phyloP scores from a whole-genome alignment of 1,139 yeast genomes.

The Hyphopichia fennica region DNA sequence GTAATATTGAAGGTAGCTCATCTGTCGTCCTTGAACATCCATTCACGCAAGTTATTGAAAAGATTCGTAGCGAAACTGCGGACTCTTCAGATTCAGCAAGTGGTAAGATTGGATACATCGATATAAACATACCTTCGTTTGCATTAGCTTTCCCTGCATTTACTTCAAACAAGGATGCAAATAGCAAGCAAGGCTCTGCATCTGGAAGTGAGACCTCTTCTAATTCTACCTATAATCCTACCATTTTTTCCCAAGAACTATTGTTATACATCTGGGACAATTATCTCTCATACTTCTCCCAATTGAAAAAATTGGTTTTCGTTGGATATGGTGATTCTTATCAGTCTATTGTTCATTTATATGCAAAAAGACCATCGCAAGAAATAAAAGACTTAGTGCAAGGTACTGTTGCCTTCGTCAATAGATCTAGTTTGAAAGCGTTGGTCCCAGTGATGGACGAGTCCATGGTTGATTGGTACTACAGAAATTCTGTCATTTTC shows the following conservation, averaged over 20 bases:
- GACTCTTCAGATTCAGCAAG: slow-evolving; percentile 47
- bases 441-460: slow-evolving; percentile 88
- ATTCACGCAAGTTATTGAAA: slow-evolving; percentile 35
- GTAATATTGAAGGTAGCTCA: slow-evolving; percentile 70
- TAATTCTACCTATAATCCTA: slow-evolving; percentile 51
- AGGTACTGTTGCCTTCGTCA: slow-evolving; percentile 73
- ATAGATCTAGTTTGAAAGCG: slow-evolving; percentile 65
- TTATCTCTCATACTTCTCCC: slow-evolving; percentile 70
- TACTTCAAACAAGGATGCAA: slow-evolving; percentile 5
- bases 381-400: slow-evolving; percentile 63
- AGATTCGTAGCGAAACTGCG: slow-evolving; percentile 28
- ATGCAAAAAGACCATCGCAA: slow-evolving; percentile 70
- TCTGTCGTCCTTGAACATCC: slow-evolving; percentile 61
- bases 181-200: slow-evolving; percentile 15
- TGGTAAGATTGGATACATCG: slow-evolving; percentile 75
- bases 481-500: slow-evolving; percentile 79
- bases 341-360: slow-evolving; percentile 80
- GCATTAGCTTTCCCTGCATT: slow-evolving; percentile 28
- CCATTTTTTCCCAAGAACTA: slow-evolving; percentile 72
- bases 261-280: slow-evolving; percentile 87
- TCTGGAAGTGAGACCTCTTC: slow-evolving; percentile 11
- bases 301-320: slow-evolving; percentile 69
- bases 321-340: slow-evolving; percentile 91
- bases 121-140: slow-evolving; percentile 70
- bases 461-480: slow-evolving; percentile 87